Conservation (phyloP, 805 yeast genomes). For the Sungouiozyma intestinalis region DNA sequence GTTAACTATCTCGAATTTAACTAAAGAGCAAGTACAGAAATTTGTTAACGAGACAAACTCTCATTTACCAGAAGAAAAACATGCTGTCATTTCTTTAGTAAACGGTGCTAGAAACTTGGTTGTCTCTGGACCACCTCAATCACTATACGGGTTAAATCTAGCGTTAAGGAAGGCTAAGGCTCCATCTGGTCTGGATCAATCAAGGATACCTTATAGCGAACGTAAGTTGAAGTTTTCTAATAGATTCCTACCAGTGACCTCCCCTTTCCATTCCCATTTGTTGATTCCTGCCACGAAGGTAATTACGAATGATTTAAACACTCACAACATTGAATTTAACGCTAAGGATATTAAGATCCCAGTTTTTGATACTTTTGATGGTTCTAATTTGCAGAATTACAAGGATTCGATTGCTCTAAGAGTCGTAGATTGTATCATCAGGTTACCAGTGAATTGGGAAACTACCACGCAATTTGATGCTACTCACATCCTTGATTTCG, state of each 20-base stretch:
- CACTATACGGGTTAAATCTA: conserved; percentile 88
- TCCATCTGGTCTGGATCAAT: conserved; percentile 86
- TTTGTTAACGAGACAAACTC: conserved; percentile 81
- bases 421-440: conserved; percentile 73
- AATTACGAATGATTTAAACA: conserved; percentile 55
- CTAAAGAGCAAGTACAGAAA: conserved; percentile 65
- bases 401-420: conserved; percentile 52
- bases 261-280: conserved; percentile 94
- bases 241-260: conserved; percentile 87
- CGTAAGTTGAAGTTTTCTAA: conserved; percentile 89
- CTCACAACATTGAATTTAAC: conserved; percentile 46
- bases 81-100: conserved; percentile 78
- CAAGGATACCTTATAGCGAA: conserved; percentile 87
- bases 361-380: conserved; percentile 82
- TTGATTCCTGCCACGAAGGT: conserved; percentile 59
- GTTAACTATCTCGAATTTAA: conserved; percentile 87
- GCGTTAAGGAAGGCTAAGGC: conserved; percentile 91
- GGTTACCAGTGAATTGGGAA: conserved; percentile 93
- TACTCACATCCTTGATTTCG: conserved; percentile 90
- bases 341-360: conserved; percentile 61
- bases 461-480: conserved; percentile 67
- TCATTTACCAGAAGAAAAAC: conserved; percentile 87
- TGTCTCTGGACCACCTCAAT: conserved; percentile 96
- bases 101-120: conserved; percentile 96
- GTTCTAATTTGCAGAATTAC: conserved; percentile 58